Conservation (phyloP, 306 rosid genomes). For the Ochetophila trinervis region DNA sequence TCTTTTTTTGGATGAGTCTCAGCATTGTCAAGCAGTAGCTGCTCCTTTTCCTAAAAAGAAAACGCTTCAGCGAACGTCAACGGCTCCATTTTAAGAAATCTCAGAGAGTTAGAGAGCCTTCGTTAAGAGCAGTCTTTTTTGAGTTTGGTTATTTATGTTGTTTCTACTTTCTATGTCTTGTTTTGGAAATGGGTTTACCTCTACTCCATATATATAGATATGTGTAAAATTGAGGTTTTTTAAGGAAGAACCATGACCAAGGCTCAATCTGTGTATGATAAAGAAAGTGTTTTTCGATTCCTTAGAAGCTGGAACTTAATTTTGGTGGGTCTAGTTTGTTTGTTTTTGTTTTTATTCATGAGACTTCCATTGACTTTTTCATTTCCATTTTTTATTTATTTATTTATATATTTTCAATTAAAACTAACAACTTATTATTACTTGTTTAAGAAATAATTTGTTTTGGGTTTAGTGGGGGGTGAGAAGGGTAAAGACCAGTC, state of each 20-base stretch:
- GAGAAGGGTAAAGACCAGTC: too few relatives aligned
- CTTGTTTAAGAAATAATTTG: too few relatives aligned
- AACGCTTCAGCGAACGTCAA: conserved; percentile 52
- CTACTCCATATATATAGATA: background rate
- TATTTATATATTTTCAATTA: too few relatives aligned
- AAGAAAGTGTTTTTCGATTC: conserved; percentile 27
- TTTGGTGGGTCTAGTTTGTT: conserved; percentile 17
- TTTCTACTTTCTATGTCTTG: conserved; percentile 5
- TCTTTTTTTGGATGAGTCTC: conserved; percentile 4
- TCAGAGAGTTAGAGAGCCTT: background rate
- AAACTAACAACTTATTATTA: too few relatives aligned
- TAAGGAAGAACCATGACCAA: background rate
- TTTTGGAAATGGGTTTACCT: conserved; percentile 5
- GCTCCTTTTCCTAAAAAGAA: conserved; percentile 45
- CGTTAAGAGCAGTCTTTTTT: conserved; percentile 15
- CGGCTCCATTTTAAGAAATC: conserved; percentile 70
- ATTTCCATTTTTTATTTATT: background rate
- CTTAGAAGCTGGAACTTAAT: conserved; percentile 16
- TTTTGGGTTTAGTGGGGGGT: too few relatives aligned
- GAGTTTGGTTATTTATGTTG: conserved; percentile 4
- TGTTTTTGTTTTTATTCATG: background rate
- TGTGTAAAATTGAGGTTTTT: conserved; percentile 3
- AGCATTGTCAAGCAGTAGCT: conserved; percentile 43
- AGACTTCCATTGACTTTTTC: background rate
- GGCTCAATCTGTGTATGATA: conserved; percentile 9